Conservation (phyloP, 306 rosid species). For the Prinsepia uniflora region DNA sequence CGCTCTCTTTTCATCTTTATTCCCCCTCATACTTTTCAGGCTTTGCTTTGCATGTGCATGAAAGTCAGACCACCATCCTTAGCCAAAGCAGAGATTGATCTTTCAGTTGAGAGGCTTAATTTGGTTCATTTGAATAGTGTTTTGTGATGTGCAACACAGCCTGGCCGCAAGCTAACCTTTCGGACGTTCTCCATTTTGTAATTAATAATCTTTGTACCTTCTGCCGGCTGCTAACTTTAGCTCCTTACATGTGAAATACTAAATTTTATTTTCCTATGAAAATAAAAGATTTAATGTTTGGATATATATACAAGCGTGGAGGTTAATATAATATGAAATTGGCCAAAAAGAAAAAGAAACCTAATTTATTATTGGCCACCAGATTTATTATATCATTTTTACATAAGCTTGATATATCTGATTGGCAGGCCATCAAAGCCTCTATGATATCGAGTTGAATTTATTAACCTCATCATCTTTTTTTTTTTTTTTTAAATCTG, state of each 20-base stretch:
- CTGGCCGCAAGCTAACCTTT: conserved; percentile 9
- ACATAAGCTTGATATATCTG: neutral
- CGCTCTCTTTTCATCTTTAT: neutral
- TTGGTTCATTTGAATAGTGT: conserved; percentile 2
- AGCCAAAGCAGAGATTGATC: neutral
- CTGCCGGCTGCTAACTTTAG: conserved; percentile 3
- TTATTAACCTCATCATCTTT: neutral
- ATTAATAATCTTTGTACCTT: conserved; percentile 13
- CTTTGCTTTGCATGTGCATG: neutral
- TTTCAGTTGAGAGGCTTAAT: neutral
- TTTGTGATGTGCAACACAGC: conserved; percentile 10
- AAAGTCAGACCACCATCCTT: neutral
- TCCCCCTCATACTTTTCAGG: neutral
- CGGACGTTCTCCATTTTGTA: neutral
- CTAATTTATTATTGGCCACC: neutral
- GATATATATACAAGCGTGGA: no score
- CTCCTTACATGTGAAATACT: neutral
- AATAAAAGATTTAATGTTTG: neutral
- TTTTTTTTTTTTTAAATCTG: neutral
- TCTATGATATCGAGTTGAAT: neutral
- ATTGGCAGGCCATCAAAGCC: conserved; percentile 13
- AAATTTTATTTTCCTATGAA: neutral
- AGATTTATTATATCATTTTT: neutral
- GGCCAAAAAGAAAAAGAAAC: neutral
- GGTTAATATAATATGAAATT: no score